Evolutionary conservation across 208 protist species (phyloP).

Genomic region (Porcisia hertigi): DNA sequence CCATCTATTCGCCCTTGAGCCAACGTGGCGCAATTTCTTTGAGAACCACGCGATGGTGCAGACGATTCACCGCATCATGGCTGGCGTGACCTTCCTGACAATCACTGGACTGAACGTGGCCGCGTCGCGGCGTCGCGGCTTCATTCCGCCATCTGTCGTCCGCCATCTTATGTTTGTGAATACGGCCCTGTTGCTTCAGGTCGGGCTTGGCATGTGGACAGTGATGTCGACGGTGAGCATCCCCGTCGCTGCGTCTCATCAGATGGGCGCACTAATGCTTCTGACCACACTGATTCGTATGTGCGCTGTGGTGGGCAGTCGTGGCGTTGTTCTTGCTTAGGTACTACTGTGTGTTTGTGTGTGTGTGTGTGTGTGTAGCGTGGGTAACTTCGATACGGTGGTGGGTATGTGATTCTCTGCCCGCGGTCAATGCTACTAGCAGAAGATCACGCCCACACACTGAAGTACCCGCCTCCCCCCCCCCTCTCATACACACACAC

Average conservation of each 20-base stretch:
- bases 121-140: constrained; percentile 35
- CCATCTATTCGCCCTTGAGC: constrained; percentile 68
- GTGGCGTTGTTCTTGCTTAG: constrained; percentile 54
- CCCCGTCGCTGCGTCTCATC: constrained; percentile 87
- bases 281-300: constrained; percentile 78
- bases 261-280: constrained; percentile 82
- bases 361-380: background rate
- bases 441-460: no score
- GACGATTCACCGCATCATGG: constrained; percentile 76
- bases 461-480: no score
- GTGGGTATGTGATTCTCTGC: no score
- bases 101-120: constrained; percentile 64
- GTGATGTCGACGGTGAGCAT: constrained; percentile 92
- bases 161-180: constrained; percentile 69
- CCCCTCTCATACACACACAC: no score
- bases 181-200: constrained; percentile 67
- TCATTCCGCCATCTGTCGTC: constrained; percentile 43
- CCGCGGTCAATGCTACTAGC: no score
- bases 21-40: constrained; percentile 81
- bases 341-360: background rate
- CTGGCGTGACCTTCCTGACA: constrained; percentile 45
- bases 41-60: constrained; percentile 85
- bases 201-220: constrained; percentile 92
- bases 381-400: no score
- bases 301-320: constrained; percentile 69